Base-by-base conservation (phyloP, 768 basidiomycete species). In the Tephrocybe sp. region DNA sequence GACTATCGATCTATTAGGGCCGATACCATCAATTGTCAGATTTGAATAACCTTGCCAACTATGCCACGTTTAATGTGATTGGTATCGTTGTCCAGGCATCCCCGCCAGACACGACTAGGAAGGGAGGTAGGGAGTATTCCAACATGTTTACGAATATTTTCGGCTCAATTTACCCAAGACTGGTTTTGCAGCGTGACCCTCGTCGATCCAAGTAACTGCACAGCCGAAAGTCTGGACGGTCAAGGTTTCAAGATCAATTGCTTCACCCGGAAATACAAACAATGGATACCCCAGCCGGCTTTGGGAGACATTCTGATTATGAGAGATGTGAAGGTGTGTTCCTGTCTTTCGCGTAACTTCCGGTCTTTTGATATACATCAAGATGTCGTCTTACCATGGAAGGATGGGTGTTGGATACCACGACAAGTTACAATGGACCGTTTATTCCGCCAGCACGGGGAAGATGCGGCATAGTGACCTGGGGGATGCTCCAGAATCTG, bases 291-390 rank as follows among this genome's bases (percentile, higher is more conserved):
- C 1, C 62, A 67, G 28, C 69, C 76, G 13, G 64, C 64, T 4
- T 46, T 53, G n/a, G 78, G 79, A 1, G 77, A 84, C 49, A 59
- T 86, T 18, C 54, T 86, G 7, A 69, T 86, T 44, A 58, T 84
- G 21, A 71, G 68, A 34, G 64, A 68, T 38, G 64, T 84, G 26
- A 82, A 77, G 73, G 84, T 82, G 44, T 13, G 62, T 43, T 15
- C 9, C 9, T 22, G n/a, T n/a, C n/a, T n/a, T n/a, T n/a, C n/a
- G n/a, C n/a, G n/a, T n/a, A n/a, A n/a, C n/a, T n/a, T n/a, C n/a
- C n/a, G n/a, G n/a, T n/a, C n/a, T n/a, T n/a, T 12, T 18, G 26
- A 49, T 30, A 21, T 24, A 15, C 13, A 7, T 15, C 9, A 32
- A 81, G 80, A 54, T 70, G n/a, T 48, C 54, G 21, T 36, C 58